Conservation (phyloP, 2,329 filamentous ascomycete genomes). For the Gnomoniopsis smithogilvyi region DNA sequence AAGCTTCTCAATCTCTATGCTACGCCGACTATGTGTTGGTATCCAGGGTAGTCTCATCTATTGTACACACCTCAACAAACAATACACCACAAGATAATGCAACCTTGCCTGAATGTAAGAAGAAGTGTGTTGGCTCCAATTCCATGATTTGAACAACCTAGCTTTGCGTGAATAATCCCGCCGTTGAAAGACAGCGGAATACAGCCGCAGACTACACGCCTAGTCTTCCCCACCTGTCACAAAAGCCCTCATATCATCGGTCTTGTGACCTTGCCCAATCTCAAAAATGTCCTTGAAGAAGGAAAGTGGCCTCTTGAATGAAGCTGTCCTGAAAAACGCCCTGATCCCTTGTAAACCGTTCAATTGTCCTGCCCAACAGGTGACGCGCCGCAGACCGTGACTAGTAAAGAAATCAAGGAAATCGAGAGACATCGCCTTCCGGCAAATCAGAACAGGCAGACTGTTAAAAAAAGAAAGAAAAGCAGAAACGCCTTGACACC, state of each 20-base stretch:
- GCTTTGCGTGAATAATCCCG: background rate
- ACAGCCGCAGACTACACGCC: background rate
- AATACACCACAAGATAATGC: background rate
- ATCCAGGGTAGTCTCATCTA: slow-evolving; percentile 1
- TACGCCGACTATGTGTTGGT: background rate
- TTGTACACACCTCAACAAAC: background rate
- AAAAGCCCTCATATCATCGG: background rate
- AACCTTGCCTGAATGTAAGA: background rate
- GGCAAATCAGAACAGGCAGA: slow-evolving; percentile 6
- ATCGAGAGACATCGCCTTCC: background rate
- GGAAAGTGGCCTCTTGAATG: too few relatives aligned
- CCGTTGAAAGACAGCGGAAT: too few relatives aligned
- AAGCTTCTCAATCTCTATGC: background rate
- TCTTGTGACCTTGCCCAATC: slow-evolving; percentile 6
- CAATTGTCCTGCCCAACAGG: background rate
- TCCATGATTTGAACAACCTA: background rate
- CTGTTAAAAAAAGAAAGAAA: background rate
- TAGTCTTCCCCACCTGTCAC: background rate
- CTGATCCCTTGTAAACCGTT: background rate
- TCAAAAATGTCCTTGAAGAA: background rate
- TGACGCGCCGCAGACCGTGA: background rate
- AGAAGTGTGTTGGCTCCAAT: background rate
- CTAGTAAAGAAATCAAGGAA: background rate
- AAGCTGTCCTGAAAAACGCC: background rate
- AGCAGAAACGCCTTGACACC: background rate